Conservation (phyloP, 2,329 filamentous ascomycete genomes). For the Stagonosporopsis vannaccii region DNA sequence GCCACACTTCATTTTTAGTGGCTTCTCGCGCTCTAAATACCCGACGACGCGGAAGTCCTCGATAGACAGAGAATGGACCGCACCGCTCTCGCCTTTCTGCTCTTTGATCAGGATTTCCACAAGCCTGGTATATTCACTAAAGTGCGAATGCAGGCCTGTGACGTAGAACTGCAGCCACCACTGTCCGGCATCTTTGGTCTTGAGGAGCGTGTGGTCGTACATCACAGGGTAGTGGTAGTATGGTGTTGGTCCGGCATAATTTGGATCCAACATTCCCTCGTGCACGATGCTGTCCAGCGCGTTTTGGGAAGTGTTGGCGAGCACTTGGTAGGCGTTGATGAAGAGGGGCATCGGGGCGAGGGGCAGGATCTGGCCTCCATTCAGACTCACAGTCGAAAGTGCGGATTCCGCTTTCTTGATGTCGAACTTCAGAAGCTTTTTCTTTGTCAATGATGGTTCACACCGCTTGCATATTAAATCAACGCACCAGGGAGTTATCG, state of each 20-base stretch:
- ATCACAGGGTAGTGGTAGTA: slow-evolving; percentile 29
- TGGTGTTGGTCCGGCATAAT: slow-evolving; percentile 20
- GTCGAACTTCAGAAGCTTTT: slow-evolving; percentile 35
- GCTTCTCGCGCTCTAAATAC: slow-evolving; percentile 25
- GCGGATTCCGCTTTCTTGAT: slow-evolving; percentile 15
- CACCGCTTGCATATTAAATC: neutral
- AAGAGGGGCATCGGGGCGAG: slow-evolving; percentile 31
- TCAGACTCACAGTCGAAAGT: slow-evolving; percentile 27
- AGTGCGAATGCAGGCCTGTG: slow-evolving; percentile 22
- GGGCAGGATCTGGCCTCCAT: slow-evolving; percentile 31
- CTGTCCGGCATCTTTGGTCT: slow-evolving; percentile 20
- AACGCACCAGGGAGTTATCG: slow-evolving; percentile 35
- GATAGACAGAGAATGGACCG: slow-evolving; percentile 20
- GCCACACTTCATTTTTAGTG: slow-evolving; percentile 40
- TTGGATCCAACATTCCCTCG: slow-evolving; percentile 12
- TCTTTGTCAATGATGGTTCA: neutral
- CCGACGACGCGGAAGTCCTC: slow-evolving; percentile 35
- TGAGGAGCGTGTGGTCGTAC: slow-evolving; percentile 36
- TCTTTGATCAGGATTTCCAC: slow-evolving; percentile 35
- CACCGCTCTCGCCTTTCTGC: neutral
- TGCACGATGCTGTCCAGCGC: slow-evolving; percentile 15
- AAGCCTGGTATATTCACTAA: slow-evolving; percentile 32
- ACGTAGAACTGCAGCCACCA: slow-evolving; percentile 41
- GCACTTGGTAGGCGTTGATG: slow-evolving; percentile 33
- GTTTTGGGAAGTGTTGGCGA: slow-evolving; percentile 23